These are phyloP conservation scores for Penicillium atrosanguineum DNA, from an alignment of 495 filamentous ascomycete species.

Conservation along the genomic window DNA sequence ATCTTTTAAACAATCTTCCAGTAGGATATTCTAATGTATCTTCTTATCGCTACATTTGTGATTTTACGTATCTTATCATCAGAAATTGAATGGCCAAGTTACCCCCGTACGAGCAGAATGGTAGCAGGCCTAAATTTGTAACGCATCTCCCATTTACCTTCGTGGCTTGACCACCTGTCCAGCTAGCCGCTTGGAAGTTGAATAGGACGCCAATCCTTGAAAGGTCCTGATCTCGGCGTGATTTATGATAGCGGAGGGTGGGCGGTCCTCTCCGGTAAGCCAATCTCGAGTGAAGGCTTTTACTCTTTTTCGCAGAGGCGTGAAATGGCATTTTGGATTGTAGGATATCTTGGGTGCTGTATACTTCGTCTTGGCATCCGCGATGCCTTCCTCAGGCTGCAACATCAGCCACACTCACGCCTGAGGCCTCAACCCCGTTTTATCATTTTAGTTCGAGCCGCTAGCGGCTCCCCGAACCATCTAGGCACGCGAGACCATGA, in stretches of 20 bases:
- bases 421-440: neutral
- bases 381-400: neutral
- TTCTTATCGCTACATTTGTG: neutral
- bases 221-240: neutral
- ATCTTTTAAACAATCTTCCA: neutral
- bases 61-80: neutral
- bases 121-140: too few species aligned
- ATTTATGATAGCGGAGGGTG: neutral
- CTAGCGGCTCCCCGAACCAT: conserved; percentile 2
- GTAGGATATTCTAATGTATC: neutral
- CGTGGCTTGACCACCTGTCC: neutral
- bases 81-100: too few species aligned
- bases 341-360: neutral
- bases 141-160: too few species aligned
- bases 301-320: neutral
- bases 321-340: neutral
- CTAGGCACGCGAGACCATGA: neutral
- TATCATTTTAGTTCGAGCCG: neutral
- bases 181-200: neutral
- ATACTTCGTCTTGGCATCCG: neutral
- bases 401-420: neutral
- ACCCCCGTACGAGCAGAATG: too few species aligned
- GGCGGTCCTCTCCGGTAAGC: neutral
- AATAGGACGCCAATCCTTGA: too few species aligned
- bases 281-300: too few species aligned